phyloP scores from a whole-genome alignment of 73 alveolate species.

The Stentor coeruleus region DNA sequence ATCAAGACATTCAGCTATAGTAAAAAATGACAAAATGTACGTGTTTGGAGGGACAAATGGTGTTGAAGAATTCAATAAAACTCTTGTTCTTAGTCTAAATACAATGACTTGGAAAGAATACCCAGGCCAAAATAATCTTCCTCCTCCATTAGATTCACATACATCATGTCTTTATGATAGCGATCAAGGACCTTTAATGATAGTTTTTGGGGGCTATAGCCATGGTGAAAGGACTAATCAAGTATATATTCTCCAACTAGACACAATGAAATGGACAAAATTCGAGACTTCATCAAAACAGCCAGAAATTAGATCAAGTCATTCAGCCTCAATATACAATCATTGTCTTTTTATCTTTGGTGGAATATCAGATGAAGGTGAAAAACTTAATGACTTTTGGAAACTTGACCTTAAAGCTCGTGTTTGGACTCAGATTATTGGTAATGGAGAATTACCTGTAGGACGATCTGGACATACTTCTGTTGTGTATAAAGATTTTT shows the following conservation, averaged over 20 bases:
- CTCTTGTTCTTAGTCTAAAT: background rate
- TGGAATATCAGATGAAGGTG: slow-evolving; percentile 58
- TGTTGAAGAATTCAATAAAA: slow-evolving; percentile 25
- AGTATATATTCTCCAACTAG: slow-evolving; percentile 52
- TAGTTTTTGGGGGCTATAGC: slow-evolving; percentile 83
- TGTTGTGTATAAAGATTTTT: slow-evolving; percentile 48
- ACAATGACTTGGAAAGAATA: slow-evolving; percentile 44
- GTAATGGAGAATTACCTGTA: slow-evolving; percentile 28
- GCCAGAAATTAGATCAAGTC: slow-evolving; percentile 86
- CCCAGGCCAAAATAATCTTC: slow-evolving; percentile 50
- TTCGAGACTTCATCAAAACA: slow-evolving; percentile 36
- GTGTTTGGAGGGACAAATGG: slow-evolving; percentile 56
- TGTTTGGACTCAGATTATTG: slow-evolving; percentile 37
- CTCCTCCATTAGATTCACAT: slow-evolving; percentile 81
- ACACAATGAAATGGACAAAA: slow-evolving; percentile 67
- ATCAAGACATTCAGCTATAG: slow-evolving; percentile 45
- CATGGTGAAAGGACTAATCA: slow-evolving; percentile 66
- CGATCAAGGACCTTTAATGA: slow-evolving; percentile 39
- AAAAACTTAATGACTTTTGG: slow-evolving; percentile 58
- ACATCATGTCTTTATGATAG: slow-evolving; percentile 63
- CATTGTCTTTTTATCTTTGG: slow-evolving; percentile 52
- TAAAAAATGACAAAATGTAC: slow-evolving; percentile 36
- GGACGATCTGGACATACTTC: slow-evolving; percentile 58
- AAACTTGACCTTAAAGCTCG: slow-evolving; percentile 34
- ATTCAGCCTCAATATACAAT: slow-evolving; percentile 55